Conservation (phyloP, 306 rosid species). For the Neltuma alba region DNA sequence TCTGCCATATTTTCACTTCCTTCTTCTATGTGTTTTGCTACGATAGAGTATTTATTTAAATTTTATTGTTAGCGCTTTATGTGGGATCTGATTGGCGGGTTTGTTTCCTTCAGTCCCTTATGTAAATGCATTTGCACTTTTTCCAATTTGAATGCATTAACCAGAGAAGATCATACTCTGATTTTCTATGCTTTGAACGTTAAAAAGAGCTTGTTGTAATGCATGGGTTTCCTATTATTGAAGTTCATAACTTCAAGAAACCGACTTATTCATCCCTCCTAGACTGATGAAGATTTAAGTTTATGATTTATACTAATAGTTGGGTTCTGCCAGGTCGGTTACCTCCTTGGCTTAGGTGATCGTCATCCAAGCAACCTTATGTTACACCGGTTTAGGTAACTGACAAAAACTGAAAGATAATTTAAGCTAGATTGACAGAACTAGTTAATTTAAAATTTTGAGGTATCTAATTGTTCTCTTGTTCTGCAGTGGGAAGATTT, state of each 20-base stretch:
- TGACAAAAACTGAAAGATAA: conserved; percentile 21
- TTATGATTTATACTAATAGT: conserved; percentile 17
- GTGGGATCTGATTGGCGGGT: neutral
- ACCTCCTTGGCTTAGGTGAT: conserved; percentile 99
- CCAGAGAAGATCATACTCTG: too few species aligned
- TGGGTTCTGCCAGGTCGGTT: conserved; percentile 74
- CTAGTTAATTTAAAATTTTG: conserved; percentile 15
- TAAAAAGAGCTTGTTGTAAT: neutral
- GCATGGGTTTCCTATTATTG: conserved; percentile 19
- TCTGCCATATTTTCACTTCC: neutral
- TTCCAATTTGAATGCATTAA: too few species aligned
- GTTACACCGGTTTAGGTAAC: conserved; percentile 87
- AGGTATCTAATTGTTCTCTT: conserved; percentile 36
- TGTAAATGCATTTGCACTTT: too few species aligned
- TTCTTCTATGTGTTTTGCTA: neutral
- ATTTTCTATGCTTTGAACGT: neutral
- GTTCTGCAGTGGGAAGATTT: conserved; percentile 84
- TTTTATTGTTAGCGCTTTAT: neutral
- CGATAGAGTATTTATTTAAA: neutral
- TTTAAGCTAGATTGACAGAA: conserved; percentile 17
- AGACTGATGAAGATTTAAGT: neutral
- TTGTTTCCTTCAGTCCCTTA: neutral
- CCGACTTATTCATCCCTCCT: neutral
- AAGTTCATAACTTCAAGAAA: conserved; percentile 10
- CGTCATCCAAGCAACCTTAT: conserved; percentile 99